Evolutionary conservation across 2,329 filamentous ascomycete genomes (phyloP), one percentile per base, ranked within the genome.

Genomic region (Tolypocladium sp.): DNA sequence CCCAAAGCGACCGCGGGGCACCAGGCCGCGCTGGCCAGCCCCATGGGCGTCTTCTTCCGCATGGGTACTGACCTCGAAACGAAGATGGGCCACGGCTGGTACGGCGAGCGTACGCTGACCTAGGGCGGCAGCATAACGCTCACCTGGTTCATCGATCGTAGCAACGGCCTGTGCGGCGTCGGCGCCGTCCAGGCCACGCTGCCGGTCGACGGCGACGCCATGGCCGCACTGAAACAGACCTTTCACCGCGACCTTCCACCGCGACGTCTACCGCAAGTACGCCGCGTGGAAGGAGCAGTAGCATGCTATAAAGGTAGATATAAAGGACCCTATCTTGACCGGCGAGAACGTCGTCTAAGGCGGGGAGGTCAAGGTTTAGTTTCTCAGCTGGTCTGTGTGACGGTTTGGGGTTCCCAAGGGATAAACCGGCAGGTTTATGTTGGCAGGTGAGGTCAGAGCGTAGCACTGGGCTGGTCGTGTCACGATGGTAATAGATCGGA

Each of bases 111-210:
- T 1, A 79, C 77, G 0, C 64, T 80, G 58, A 73, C 70, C 3
- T 80, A 77, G 78, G 77, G 76, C 9, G 79, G 79, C 2, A 76
- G 77, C 0, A 41, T 76, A 62, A 79, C 77, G 0, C 63, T 79
- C 27, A 56, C 71, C 2, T 82, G 78, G 79, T 81, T 81, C 25
- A 70, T 80, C 57, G 78, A 80, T 63, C 76, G 76, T 1, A 74
- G 76, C 68, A 79, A 77, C 61, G 71, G 73, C 17, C 60, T 80
- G 5, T 79, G 76, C 55, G 76, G 74, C 17, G 57, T 79, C 2
- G 72, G 70, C 1, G 76, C 76, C 22, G 30, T 77, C 1, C 76
- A 77, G 59, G 66, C 74, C 7, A 46, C 63, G 17, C n/a, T 78
- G 30, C 76, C 76, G 1, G 27, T 75, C 2, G 63, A 67, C 12